Evolutionary conservation across 805 yeast genomes (phyloP).

Genomic region (Barnettozyma siamensis): DNA sequence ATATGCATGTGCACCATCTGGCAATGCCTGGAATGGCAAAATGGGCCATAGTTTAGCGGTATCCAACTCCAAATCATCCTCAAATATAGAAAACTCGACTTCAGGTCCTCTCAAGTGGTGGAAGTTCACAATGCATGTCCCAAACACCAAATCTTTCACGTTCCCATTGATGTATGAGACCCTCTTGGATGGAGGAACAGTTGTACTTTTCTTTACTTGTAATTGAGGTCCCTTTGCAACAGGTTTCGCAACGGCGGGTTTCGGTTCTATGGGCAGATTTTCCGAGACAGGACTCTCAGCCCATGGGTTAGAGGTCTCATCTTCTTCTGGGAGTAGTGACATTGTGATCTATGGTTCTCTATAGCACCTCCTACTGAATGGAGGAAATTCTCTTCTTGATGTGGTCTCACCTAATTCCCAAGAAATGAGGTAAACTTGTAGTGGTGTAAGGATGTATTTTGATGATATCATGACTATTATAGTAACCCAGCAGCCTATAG

Average conservation of each 20-base stretch:
- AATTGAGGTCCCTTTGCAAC: background rate
- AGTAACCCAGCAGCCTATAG: too few relatives aligned
- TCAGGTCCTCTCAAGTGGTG: constrained; percentile 94
- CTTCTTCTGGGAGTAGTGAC: background rate
- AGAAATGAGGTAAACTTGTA: too few relatives aligned
- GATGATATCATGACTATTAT: too few relatives aligned
- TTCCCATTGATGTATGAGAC: constrained; percentile 18
- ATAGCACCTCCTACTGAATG: too few relatives aligned
- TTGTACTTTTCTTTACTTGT: background rate
- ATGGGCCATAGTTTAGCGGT: constrained; percentile 63
- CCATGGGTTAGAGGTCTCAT: constrained; percentile 19
- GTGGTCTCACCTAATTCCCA: too few relatives aligned
- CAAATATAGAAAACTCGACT: constrained; percentile 76
- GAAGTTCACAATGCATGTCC: constrained; percentile 86
- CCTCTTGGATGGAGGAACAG: constrained; percentile 9
- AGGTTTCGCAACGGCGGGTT: background rate
- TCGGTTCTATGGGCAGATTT: background rate
- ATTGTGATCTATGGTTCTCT: background rate
- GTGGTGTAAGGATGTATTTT: background rate
- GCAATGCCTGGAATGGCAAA: constrained; percentile 89
- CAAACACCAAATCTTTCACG: constrained; percentile 48
- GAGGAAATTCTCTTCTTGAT: too few relatives aligned
- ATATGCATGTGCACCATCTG: constrained; percentile 92
- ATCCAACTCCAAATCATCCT: constrained; percentile 14
- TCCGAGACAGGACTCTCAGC: constrained; percentile 6